Percentiles rank a stretch among this genome's conserved stretches.
phyloP scores from a whole-genome alignment of 805 yeast species.

The Isabelozyma pseudorhagii region DNA sequence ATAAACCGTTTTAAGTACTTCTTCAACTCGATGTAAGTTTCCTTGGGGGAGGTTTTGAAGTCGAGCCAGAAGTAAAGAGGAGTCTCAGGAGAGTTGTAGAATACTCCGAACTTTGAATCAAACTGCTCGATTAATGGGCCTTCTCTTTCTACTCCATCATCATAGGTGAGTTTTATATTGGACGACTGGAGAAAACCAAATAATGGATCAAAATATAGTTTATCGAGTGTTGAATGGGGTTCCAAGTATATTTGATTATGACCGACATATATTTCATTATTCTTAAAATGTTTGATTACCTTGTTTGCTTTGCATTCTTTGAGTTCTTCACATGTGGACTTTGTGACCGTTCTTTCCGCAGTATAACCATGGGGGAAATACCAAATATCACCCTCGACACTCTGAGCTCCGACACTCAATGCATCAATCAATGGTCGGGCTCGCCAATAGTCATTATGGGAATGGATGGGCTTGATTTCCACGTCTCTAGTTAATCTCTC shows the following conservation, averaged over 20 bases:
- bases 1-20: slow-evolving; percentile 46
- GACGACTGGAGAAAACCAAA: slow-evolving; percentile 44
- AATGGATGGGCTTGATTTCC: slow-evolving; percentile 48
- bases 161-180: slow-evolving; percentile 30
- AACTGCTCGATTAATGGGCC: slow-evolving; percentile 10
- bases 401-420: slow-evolving; percentile 48
- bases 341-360: slow-evolving; percentile 23
- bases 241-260: slow-evolving; percentile 51
- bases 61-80: slow-evolving; percentile 64
- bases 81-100: slow-evolving; percentile 43
- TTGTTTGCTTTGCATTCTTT: slow-evolving; percentile 6
- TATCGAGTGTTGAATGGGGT: slow-evolving; percentile 43
- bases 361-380: slow-evolving; percentile 31
- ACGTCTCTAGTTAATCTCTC: slow-evolving; percentile 35
- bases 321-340: slow-evolving; percentile 16
- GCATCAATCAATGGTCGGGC: slow-evolving; percentile 57
- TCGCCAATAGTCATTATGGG: slow-evolving; percentile 74
- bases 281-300: slow-evolving; percentile 8
- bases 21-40: slow-evolving; percentile 45
- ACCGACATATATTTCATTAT: slow-evolving; percentile 54
- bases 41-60: slow-evolving; percentile 52
- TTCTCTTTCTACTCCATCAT: slow-evolving; percentile 1
- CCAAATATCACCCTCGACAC: slow-evolving; percentile 72
- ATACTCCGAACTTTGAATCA: slow-evolving; percentile 26
- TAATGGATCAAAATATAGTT: slow-evolving; percentile 55